Percentiles rank a stretch among this genome's conserved stretches.
Evolutionary conservation across 768 basidiomycete species (phyloP).

Genomic region (Lentinula guzmanii): DNA sequence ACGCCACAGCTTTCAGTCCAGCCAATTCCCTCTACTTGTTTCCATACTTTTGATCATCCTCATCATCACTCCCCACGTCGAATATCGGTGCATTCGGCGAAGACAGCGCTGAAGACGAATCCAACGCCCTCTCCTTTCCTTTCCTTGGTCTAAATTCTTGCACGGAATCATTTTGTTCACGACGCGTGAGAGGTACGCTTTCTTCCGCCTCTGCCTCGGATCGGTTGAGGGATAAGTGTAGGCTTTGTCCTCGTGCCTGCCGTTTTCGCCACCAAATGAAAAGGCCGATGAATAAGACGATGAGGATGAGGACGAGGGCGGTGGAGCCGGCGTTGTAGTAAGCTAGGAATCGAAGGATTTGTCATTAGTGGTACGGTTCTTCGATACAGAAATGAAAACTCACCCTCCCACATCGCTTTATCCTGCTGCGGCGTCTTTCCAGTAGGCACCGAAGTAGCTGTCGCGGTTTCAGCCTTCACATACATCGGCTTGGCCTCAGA

Average conservation of each 20-base stretch:
- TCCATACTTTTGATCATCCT: slow-evolving; percentile 34
- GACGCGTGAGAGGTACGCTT: slow-evolving; percentile 55
- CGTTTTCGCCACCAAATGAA: slow-evolving; percentile 79
- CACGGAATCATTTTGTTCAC: slow-evolving; percentile 16
- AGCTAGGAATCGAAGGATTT: slow-evolving; percentile 35
- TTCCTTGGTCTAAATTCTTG: slow-evolving; percentile 18
- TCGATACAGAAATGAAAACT: slow-evolving; percentile 12
- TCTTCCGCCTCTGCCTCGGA: slow-evolving; percentile 43
- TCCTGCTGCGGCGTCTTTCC: slow-evolving; percentile 70
- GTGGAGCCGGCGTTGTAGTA: slow-evolving; percentile 93
- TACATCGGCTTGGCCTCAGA: slow-evolving; percentile 61
- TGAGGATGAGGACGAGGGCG: slow-evolving; percentile 73
- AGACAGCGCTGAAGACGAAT: slow-evolving; percentile 13
- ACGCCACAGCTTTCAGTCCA: not conserved
- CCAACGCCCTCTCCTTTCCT: slow-evolving; percentile 46
- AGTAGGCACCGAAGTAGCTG: slow-evolving; percentile 29
- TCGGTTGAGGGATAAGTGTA: slow-evolving; percentile 32
- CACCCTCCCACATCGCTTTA: slow-evolving; percentile 90
- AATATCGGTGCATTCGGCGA: slow-evolving; percentile 47
- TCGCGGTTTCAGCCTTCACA: slow-evolving; percentile 29
- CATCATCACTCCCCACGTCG: slow-evolving; percentile 39
- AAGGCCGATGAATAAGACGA: slow-evolving; percentile 58
- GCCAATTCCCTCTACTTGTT: not conserved
- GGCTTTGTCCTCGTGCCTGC: slow-evolving; percentile 29
- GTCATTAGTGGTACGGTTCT: not conserved